A percentile compares a stretch with the other conserved stretches of the same genome.
Conservation (phyloP, 108 stramenopile species). For the Nitzschia putrida region DNA sequence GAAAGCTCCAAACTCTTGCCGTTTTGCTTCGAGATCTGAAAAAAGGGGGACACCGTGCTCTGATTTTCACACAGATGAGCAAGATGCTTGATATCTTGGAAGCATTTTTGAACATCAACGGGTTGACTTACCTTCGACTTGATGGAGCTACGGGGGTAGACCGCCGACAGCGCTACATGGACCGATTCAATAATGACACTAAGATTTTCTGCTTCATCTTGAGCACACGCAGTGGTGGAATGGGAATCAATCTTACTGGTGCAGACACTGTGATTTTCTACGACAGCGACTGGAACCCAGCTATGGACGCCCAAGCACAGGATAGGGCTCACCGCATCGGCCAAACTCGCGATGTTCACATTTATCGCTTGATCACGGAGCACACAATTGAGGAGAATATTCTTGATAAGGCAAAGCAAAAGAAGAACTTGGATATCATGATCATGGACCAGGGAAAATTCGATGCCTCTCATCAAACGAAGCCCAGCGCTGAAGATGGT, state of each 20-base stretch:
- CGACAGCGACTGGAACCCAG: conserved; percentile 97
- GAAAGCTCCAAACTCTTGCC: conserved; percentile 94
- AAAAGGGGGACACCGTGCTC: conserved; percentile 84
- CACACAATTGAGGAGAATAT: conserved; percentile 98
- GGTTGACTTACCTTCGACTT: conserved; percentile 81
- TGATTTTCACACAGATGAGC: conserved; percentile 98
- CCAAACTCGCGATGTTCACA: conserved; percentile 95
- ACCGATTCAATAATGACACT: conserved; percentile 88
- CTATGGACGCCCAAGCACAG: conserved; percentile 91
- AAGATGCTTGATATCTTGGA: conserved; percentile 92
- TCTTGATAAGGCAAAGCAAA: conserved; percentile 92
- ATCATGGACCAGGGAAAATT: conserved; percentile 97
- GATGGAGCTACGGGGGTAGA: conserved; percentile 90
- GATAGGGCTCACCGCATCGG: conserved; percentile 96
- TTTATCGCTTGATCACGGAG: conserved; percentile 94
- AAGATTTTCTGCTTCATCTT: conserved; percentile 94
- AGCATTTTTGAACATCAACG: conserved; percentile 86
- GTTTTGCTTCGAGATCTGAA: conserved; percentile 83
- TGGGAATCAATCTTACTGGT: conserved; percentile 96
- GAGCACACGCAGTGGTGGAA: conserved; percentile 89
- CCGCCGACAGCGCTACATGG: conserved; percentile 91
- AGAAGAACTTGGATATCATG: conserved; percentile 91
- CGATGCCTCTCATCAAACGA: conserved; percentile 42
- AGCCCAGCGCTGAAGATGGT: conserved; percentile 19
- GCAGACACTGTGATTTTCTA: conserved; percentile 96